Conservation (phyloP, 495 filamentous ascomycete genomes). For the Tuber calosporum region DNA sequence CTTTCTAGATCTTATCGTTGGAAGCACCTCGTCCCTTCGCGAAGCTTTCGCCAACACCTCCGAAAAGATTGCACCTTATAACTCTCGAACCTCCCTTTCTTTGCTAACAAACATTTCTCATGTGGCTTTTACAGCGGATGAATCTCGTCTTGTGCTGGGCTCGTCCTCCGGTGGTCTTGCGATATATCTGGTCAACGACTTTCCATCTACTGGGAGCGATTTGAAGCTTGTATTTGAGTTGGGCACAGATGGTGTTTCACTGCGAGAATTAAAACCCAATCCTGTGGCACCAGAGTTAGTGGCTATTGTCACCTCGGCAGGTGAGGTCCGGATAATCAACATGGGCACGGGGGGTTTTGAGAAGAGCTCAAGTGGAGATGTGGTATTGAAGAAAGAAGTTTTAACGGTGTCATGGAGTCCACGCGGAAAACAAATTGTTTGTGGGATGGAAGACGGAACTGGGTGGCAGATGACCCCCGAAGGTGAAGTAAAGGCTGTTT, state of each 20-base stretch:
- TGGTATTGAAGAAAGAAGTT: slow-evolving; percentile 61
- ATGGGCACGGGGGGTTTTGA: slow-evolving; percentile 58
- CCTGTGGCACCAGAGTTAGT: slow-evolving; percentile 61
- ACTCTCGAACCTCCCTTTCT: slow-evolving; percentile 63
- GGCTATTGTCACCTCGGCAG: slow-evolving; percentile 70
- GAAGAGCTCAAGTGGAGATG: slow-evolving; percentile 55
- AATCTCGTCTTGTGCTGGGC: slow-evolving; percentile 72
- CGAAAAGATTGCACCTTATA: slow-evolving; percentile 60
- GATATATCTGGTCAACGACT: slow-evolving; percentile 63
- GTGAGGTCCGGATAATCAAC: slow-evolving; percentile 76
- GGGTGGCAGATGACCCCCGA: slow-evolving; percentile 75
- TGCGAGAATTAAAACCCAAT: slow-evolving; percentile 74
- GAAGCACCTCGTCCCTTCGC: slow-evolving; percentile 68
- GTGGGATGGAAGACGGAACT: slow-evolving; percentile 74
- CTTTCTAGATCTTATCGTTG: slow-evolving; percentile 55
- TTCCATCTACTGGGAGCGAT: slow-evolving; percentile 54
- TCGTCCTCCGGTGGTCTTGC: slow-evolving; percentile 77
- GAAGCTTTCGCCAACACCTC: slow-evolving; percentile 60
- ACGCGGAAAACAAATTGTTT: slow-evolving; percentile 85
- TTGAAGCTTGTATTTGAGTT: slow-evolving; percentile 57
- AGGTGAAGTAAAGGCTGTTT: slow-evolving; percentile 63
- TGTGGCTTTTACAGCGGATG: slow-evolving; percentile 78
- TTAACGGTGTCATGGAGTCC: slow-evolving; percentile 87
- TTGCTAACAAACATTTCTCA: slow-evolving; percentile 75
- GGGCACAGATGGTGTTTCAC: slow-evolving; percentile 61